phyloP scores from a whole-genome alignment of 2,329 filamentous ascomycete genomes.

The Bipolaris victoriae region DNA sequence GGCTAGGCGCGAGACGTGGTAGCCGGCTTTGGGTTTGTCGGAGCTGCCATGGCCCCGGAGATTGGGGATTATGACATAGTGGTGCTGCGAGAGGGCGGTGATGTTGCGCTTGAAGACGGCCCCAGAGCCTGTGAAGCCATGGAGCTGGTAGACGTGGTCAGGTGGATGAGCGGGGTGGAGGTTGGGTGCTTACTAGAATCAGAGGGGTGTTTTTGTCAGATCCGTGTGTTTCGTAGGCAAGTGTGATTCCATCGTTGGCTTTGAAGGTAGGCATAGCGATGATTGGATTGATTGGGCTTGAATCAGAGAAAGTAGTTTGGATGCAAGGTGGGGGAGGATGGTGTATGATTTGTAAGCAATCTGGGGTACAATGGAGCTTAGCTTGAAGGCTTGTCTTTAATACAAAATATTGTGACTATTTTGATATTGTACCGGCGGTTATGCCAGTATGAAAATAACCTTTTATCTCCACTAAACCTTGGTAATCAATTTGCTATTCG shows the following conservation, averaged over 20 bases:
- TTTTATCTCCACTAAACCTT: too few relatives aligned
- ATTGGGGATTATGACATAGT: slow-evolving; percentile 27
- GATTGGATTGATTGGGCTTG: neutral
- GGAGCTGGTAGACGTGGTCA: slow-evolving; percentile 21
- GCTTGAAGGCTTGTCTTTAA: too few relatives aligned
- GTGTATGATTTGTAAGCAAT: neutral
- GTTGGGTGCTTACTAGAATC: slow-evolving; percentile 16
- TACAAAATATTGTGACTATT: too few relatives aligned
- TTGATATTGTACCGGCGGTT: too few relatives aligned
- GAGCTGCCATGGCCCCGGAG: slow-evolving; percentile 37
- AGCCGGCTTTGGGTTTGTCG: slow-evolving; percentile 32
- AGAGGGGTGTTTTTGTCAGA: slow-evolving; percentile 10
- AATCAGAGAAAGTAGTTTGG: neutral
- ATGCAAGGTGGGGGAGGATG: neutral
- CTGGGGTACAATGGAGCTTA: neutral
- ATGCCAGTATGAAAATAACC: too few relatives aligned
- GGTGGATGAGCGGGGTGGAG: neutral
- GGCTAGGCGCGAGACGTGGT: slow-evolving; percentile 36
- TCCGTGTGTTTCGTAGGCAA: slow-evolving; percentile 24
- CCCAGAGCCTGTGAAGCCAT: slow-evolving; percentile 36
- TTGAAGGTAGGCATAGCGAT: slow-evolving; percentile 19
- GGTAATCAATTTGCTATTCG: too few relatives aligned
- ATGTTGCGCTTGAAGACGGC: slow-evolving; percentile 31
- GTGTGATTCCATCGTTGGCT: slow-evolving; percentile 24
- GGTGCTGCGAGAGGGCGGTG: slow-evolving; percentile 10